Evolutionary conservation across 1,284 basidiomycete genomes (phyloP).

Genomic region (Heterobasidion annosum): DNA sequence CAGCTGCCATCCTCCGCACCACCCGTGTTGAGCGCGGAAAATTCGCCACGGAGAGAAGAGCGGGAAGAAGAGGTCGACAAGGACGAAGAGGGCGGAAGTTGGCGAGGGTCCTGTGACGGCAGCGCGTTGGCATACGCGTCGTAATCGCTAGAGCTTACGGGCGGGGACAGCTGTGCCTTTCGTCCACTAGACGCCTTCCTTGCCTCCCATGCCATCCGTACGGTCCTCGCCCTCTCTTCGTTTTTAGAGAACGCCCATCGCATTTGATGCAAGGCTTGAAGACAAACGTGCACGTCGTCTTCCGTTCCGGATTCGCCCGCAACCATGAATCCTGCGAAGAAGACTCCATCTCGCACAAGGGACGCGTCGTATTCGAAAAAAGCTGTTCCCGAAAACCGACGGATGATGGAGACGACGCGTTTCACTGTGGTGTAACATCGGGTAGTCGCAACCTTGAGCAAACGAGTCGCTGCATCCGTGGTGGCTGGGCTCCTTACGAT

Average conservation of each 20-base stretch:
- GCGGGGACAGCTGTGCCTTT: neutral
- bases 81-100: slow-evolving; percentile 18
- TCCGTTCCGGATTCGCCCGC: slow-evolving; percentile 48
- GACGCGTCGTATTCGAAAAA: slow-evolving; percentile 81
- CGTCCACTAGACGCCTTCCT: slow-evolving; percentile 9
- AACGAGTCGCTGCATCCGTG: slow-evolving; percentile 28
- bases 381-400: slow-evolving; percentile 41
- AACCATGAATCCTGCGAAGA: slow-evolving; percentile 69
- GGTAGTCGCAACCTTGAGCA: slow-evolving; percentile 43
- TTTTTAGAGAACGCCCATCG: slow-evolving; percentile 74
- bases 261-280: slow-evolving; percentile 68
- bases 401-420: slow-evolving; percentile 53
- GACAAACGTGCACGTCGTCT: slow-evolving; percentile 63
- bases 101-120: slow-evolving; percentile 7
- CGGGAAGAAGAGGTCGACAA: slow-evolving; percentile 20
- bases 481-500: slow-evolving; percentile 15
- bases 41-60: slow-evolving; percentile 10
- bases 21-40: slow-evolving; percentile 22
- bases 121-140: slow-evolving; percentile 8
- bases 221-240: slow-evolving; percentile 57
- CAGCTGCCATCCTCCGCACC: slow-evolving; percentile 23
- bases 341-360: slow-evolving; percentile 71
- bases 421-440: slow-evolving; percentile 41
- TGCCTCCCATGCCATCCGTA: slow-evolving; percentile 55
- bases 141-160: slow-evolving; percentile 10